Conservation (phyloP, 225 moss, liverwort and hornwort species). For the Rhytidiadelphus loreus region DNA sequence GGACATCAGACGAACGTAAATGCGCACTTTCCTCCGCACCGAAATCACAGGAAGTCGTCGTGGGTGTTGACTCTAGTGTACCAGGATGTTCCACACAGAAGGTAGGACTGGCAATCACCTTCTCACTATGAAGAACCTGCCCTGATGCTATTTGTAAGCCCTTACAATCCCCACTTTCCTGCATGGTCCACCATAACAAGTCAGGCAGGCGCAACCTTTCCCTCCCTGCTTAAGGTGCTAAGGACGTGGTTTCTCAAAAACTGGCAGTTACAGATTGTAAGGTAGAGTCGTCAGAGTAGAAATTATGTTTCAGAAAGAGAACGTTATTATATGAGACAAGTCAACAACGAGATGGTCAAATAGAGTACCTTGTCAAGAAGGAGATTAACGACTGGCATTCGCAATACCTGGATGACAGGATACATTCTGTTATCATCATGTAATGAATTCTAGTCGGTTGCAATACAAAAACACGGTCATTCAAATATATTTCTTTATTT, state of each 20-base stretch:
- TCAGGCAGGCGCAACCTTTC: not conserved
- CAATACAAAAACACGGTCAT: not conserved
- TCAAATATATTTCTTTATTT: not conserved
- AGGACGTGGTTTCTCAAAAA: not conserved
- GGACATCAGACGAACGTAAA: conserved; percentile 11
- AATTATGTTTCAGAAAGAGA: not conserved
- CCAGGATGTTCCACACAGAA: conserved; percentile 17
- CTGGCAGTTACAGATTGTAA: not conserved
- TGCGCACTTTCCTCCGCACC: conserved; percentile 10
- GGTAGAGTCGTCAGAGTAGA: not conserved
- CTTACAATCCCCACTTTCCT: conserved; percentile 57
- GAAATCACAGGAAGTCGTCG: not conserved
- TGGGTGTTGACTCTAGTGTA: not conserved
- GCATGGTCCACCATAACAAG: conserved; percentile 5
- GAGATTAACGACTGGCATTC: conserved; percentile 66
- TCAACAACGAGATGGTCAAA: not conserved
- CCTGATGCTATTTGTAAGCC: conserved; percentile 67
- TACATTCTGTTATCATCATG: not conserved
- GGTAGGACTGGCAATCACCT: conserved; percentile 57
- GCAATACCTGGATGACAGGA: conserved; percentile 54
- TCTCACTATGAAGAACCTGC: conserved; percentile 64
- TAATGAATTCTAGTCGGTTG: not conserved
- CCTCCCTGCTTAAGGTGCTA: not conserved
- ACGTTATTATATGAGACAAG: not conserved
- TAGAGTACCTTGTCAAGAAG: conserved; percentile 63